Evolutionary conservation across 2,329 filamentous ascomycete species (phyloP).

Genomic region (Aspergillus fumigatus): DNA sequence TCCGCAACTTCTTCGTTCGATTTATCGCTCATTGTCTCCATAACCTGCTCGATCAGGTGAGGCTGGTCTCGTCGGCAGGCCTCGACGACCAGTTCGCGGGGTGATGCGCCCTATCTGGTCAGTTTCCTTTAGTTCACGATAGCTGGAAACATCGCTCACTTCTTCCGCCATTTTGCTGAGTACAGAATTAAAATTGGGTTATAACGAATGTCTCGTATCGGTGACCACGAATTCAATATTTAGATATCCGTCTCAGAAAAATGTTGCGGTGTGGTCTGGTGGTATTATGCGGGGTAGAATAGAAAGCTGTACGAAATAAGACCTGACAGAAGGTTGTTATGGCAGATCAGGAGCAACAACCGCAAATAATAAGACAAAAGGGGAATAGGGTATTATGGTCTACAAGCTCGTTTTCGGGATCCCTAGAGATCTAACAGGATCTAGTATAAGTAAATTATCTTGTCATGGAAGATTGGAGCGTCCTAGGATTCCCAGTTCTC

Average conservation of each 20-base stretch:
- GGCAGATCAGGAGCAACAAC: background rate
- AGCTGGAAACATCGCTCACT: slow-evolving; percentile 22
- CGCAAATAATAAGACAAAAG: background rate
- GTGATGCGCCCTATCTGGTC: slow-evolving; percentile 67
- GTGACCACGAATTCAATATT: slow-evolving; percentile 4
- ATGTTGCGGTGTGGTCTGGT: background rate
- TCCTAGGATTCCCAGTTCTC: background rate
- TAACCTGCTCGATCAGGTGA: slow-evolving; percentile 72
- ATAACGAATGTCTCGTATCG: background rate
- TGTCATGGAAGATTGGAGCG: background rate
- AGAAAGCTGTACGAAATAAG: background rate
- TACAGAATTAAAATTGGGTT: background rate
- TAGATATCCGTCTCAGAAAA: slow-evolving; percentile 6
- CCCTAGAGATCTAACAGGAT: background rate
- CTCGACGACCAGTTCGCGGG: slow-evolving; percentile 81
- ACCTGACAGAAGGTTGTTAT: background rate
- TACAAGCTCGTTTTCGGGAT: background rate
- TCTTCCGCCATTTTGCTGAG: slow-evolving; percentile 39
- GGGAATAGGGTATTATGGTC: background rate
- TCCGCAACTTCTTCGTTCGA: slow-evolving; percentile 60
- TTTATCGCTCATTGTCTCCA: slow-evolving; percentile 58
- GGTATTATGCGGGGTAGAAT: background rate
- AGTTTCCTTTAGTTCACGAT: background rate
- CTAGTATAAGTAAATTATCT: background rate
- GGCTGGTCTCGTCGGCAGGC: slow-evolving; percentile 91